Evolutionary conservation across 768 basidiomycete genomes (phyloP).

Genomic region (Austroboletus eburneus): DNA sequence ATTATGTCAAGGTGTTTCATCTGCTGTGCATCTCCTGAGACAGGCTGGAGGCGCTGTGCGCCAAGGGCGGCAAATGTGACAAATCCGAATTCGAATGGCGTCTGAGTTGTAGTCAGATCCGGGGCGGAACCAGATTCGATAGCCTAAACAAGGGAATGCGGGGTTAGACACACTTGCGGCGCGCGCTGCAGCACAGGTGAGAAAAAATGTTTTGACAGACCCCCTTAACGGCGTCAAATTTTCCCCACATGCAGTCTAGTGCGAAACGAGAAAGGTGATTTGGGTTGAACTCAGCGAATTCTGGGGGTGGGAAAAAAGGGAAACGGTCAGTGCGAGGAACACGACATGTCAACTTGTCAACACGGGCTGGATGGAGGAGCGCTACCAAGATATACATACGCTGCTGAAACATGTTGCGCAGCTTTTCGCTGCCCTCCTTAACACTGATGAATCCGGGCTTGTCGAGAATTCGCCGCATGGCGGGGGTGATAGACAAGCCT

Average conservation of each 20-base stretch:
- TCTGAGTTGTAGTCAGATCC: constrained; percentile 38
- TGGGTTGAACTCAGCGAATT: constrained; percentile 14
- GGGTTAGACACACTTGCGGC: neutral
- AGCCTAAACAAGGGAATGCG: constrained; percentile 8
- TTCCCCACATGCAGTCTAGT: constrained; percentile 23
- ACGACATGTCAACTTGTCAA: too few species aligned
- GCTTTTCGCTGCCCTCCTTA: constrained; percentile 21
- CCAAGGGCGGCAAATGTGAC: constrained; percentile 39
- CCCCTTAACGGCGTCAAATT: constrained; percentile 16
- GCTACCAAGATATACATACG: constrained; percentile 12
- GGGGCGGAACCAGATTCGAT: constrained; percentile 32
- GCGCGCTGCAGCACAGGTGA: neutral
- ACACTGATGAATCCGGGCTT: constrained; percentile 24
- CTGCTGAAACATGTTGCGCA: constrained; percentile 29
- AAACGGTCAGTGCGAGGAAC: neutral
- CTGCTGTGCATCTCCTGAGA: constrained; percentile 3
- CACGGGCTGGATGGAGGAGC: too few species aligned
- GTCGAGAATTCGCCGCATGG: constrained; percentile 26
- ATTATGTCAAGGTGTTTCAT: constrained; percentile 35
- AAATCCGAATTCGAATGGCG: constrained; percentile 42
- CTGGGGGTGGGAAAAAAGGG: constrained; percentile 7
- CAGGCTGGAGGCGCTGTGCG: constrained; percentile 32
- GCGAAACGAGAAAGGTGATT: constrained; percentile 22
- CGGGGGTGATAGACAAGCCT: constrained; percentile 22
- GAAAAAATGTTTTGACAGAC: constrained; percentile 9